Evolutionary conservation across 106 monocot species (phyloP).

Genomic region (Dioscorea alata): DNA sequence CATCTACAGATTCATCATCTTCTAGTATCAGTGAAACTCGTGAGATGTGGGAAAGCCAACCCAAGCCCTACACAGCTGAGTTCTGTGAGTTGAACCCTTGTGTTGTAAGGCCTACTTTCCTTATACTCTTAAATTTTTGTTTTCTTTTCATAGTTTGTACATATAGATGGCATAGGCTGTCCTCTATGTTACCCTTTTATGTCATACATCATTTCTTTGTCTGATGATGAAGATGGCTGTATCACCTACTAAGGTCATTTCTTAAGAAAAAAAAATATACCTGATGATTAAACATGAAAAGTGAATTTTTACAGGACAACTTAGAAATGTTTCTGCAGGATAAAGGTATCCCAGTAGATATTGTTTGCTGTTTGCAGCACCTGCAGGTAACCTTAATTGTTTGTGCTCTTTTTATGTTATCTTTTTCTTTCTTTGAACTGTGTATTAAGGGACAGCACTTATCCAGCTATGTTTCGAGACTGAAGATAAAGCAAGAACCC

Average conservation of each 20-base stretch:
- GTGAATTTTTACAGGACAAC: conserved; percentile 39
- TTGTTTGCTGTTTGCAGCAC: conserved; percentile 90
- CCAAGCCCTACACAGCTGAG: conserved; percentile 71
- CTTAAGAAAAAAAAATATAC: too few relatives aligned
- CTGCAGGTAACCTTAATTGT: conserved; percentile 47
- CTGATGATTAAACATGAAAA: too few relatives aligned
- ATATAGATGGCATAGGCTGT: too few relatives aligned
- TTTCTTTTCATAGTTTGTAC: too few relatives aligned
- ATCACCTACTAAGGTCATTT: too few relatives aligned
- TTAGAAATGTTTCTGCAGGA: conserved; percentile 52
- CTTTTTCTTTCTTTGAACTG: neutral
- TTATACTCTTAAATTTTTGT: neutral
- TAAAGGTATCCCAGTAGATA: conserved; percentile 67
- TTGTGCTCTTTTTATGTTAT: neutral
- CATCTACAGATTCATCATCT: conserved; percentile 37
- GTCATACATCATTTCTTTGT: too few relatives aligned
- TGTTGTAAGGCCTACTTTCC: conserved; percentile 24
- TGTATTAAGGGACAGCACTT: neutral
- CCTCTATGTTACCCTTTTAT: too few relatives aligned
- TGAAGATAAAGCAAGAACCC: conserved; percentile 65
- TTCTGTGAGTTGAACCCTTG: conserved; percentile 78
- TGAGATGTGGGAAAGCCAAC: conserved; percentile 71
- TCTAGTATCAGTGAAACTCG: conserved; percentile 48
- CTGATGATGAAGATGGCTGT: too few relatives aligned
- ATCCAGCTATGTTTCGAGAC: conserved; percentile 75